Evolutionary conservation across 495 filamentous ascomycete species (phyloP), one percentile per base, ranked within the genome.

Genomic region (Xylaria acuta): DNA sequence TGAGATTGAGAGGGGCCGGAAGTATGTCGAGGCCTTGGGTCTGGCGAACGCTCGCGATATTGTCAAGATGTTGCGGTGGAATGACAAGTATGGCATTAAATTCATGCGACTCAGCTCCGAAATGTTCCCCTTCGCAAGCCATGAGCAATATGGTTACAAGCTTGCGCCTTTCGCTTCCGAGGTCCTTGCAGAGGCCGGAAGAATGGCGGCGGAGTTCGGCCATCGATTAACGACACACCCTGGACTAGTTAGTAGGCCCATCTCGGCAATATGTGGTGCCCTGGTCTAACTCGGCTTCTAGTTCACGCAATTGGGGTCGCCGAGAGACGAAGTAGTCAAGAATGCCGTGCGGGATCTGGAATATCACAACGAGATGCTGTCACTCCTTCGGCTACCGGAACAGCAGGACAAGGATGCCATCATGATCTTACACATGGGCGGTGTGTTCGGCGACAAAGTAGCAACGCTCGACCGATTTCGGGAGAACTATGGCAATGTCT

Each of bases 51-150:
- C 92, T 27, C 86, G 88, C 41, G 95, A 98, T 75, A 88, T 98
- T 7, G 82, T 87, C 43, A 97, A 97, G 77, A 90, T 98, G 86
- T 75, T 98, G 27, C 87, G 90, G 2, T 99, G 96, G 96, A 98
- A 98, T 77, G 94, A 97, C 71, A 90, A 89, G 67, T 98, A 96
- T 70, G 90, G 90, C 51, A 98, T 98, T 82, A 96, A 92, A 77
- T 97, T 99, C 79, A 87, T 98, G 86, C 91, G 95, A 4, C 85
- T 98, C 25, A 95, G 92, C 74, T 96, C 92, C 74, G 96, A 97
- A 77, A 97, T 97, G 93, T 98, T 98, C 72, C 96, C 95, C 0
- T 98, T 98, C 78, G 94, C 96, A 0, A 95, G 92, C 63, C 94
- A 98, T 74, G 85, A 86, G 34, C 91, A 92, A 69, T 94, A 97